Evolutionary conservation across 495 filamentous ascomycete species (phyloP).

Genomic region (Hyphodiscus hymeniophilus): DNA sequence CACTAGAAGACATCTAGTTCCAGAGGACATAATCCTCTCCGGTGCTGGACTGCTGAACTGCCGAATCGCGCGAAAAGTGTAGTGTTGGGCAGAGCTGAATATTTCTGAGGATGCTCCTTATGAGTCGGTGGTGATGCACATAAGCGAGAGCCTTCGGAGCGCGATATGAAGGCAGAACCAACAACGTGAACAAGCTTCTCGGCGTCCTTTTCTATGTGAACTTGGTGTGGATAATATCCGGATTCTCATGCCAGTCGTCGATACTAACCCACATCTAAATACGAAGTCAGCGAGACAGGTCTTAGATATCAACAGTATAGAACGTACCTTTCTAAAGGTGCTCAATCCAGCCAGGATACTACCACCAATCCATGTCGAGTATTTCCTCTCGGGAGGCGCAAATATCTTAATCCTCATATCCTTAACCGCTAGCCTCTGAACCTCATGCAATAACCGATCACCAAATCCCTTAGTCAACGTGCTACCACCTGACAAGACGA

Average conservation of each 20-base stretch:
- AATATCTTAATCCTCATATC: constrained; percentile 99
- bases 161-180: no score
- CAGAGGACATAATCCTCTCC: no score
- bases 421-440: constrained; percentile 88
- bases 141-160: no score
- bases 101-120: no score
- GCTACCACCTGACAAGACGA: constrained; percentile 90
- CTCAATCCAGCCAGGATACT: constrained; percentile 95
- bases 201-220: constrained; percentile 55
- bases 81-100: no score
- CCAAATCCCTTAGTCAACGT: constrained; percentile 86
- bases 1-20: no score
- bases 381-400: constrained; percentile 93
- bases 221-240: constrained; percentile 96
- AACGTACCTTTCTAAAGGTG: constrained; percentile 89
- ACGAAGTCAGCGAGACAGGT: constrained; percentile 4
- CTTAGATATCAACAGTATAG: background rate
- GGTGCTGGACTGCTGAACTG: no score
- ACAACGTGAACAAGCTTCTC: no score
- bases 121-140: no score
- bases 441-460: constrained; percentile 84
- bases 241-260: constrained; percentile 99
- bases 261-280: constrained; percentile 96
- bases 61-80: no score
- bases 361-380: constrained; percentile 97